Evolutionary conservation across 2,329 filamentous ascomycete species (phyloP).

Genomic region (Hymenoscyphus linearis): DNA sequence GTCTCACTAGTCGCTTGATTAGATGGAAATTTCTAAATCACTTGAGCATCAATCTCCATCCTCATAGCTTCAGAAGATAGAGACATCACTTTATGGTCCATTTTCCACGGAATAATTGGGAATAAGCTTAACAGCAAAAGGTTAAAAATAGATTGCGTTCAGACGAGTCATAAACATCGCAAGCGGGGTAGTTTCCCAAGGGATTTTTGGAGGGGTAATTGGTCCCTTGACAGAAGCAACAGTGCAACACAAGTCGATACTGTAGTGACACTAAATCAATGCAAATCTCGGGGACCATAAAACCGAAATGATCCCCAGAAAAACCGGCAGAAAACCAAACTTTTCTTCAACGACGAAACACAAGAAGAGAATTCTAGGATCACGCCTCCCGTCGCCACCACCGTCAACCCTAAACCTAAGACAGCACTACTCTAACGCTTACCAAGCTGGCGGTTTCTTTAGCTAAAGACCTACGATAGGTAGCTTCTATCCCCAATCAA

Average conservation of each 20-base stretch:
- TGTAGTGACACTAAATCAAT: background rate
- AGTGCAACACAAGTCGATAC: background rate
- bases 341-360: background rate
- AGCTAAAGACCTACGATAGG: background rate
- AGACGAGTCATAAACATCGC: background rate
- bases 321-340: background rate
- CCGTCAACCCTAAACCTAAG: background rate
- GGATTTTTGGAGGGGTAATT: background rate
- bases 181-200: background rate
- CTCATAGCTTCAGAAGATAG: background rate
- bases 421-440: background rate
- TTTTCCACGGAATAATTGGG: background rate
- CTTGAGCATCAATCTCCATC: background rate
- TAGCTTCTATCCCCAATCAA: background rate
- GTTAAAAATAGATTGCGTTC: background rate
- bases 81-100: background rate
- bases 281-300: too few relatives aligned
- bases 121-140: background rate
- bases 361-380: too few relatives aligned
- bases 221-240: background rate
- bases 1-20: background rate
- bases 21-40: background rate
- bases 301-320: too few relatives aligned
- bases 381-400: background rate
- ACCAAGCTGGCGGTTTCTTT: background rate